phyloP scores from a whole-genome alignment of 192 early-diverging fungal genomes.

The Backusella liffmaniae region DNA sequence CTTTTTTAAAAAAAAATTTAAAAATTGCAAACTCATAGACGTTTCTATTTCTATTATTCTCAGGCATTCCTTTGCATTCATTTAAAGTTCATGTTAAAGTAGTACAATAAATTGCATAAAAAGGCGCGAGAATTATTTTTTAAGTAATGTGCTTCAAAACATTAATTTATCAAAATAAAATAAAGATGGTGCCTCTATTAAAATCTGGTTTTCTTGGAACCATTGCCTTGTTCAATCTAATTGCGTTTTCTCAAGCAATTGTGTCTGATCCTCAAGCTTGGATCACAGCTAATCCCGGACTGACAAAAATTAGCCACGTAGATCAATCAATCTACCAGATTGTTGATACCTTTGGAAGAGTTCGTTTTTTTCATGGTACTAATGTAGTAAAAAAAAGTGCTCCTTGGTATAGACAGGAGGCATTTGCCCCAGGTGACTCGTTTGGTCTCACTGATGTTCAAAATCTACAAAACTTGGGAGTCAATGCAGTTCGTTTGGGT shows the following conservation, averaged over 20 bases:
- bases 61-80: neutral
- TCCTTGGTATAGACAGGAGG: slow-evolving; percentile 44
- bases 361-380: slow-evolving; percentile 55
- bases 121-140: neutral
- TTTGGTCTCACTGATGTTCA: slow-evolving; percentile 46
- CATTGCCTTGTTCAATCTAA: neutral
- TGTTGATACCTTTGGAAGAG: slow-evolving; percentile 48
- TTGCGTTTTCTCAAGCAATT: neutral
- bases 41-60: neutral
- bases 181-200: neutral
- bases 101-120: neutral
- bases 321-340: slow-evolving; percentile 40
- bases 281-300: slow-evolving; percentile 22
- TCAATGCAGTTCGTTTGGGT: slow-evolving; percentile 39
- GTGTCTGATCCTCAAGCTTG: slow-evolving; percentile 17
- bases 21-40: neutral
- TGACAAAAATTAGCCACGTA: slow-evolving; percentile 46
- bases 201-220: neutral
- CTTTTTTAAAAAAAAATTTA: neutral
- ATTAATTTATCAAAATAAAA: neutral
- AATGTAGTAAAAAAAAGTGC: slow-evolving; percentile 58
- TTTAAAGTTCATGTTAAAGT: neutral
- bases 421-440: slow-evolving; percentile 47
- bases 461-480: slow-evolving; percentile 29
- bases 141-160: neutral